phyloP scores from a whole-genome alignment of 1,284 basidiomycete species.

The Mycosarcoma mackinlayi region DNA sequence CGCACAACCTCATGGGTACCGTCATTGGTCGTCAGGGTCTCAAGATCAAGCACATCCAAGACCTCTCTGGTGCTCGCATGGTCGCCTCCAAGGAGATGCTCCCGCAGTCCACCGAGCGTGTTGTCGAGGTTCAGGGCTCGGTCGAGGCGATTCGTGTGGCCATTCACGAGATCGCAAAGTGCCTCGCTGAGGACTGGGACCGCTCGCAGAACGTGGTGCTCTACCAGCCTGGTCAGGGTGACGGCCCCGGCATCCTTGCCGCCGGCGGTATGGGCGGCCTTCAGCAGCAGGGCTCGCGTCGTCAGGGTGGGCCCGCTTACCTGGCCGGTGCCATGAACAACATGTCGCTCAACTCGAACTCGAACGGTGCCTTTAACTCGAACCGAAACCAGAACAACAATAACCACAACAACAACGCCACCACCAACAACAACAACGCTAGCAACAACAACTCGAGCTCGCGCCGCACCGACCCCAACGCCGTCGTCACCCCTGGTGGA shows the following conservation, averaged over 20 bases:
- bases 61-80: conserved; percentile 68
- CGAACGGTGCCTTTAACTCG: conserved; percentile 10
- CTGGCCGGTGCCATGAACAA: conserved; percentile 63
- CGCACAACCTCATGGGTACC: conserved; percentile 68
- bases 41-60: conserved; percentile 69
- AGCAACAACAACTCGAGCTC: conserved; percentile 11
- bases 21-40: conserved; percentile 68
- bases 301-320: conserved; percentile 66
- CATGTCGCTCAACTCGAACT: conserved; percentile 31
- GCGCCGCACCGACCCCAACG: conserved; percentile 52
- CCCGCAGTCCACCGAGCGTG: conserved; percentile 73
- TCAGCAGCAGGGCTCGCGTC: conserved; percentile 59
- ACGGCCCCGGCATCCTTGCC: conserved; percentile 71
- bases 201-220: conserved; percentile 81
- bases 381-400: conserved; percentile 7
- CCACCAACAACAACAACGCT: conserved; percentile 2
- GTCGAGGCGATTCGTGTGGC: conserved; percentile 90
- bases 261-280: conserved; percentile 69
- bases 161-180: conserved; percentile 93
- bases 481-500: conserved; percentile 62
- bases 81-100: conserved; percentile 69
- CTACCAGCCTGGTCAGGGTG: conserved; percentile 79
- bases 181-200: conserved; percentile 96
- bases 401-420: conserved; percentile 3
- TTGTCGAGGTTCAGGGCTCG: conserved; percentile 94